Base-by-base conservation (phyloP, 148 eudicot genomes). In the Suaeda aralocaspica region DNA sequence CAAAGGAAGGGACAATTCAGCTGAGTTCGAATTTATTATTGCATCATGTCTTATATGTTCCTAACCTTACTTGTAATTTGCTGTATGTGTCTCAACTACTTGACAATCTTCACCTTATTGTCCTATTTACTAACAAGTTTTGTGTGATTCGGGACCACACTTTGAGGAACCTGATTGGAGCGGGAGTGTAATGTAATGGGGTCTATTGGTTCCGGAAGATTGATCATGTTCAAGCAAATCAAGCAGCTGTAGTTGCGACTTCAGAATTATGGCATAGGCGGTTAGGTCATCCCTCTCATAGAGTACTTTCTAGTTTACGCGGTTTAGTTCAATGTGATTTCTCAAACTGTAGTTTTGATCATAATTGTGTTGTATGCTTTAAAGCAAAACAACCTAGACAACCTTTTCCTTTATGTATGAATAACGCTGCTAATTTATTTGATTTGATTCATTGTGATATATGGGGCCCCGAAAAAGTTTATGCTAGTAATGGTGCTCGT, bases 151-250 rank as follows among this genome's bases (percentile, higher is more conserved):
- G 26, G 61, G 61, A 29, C 34, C 33, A 0, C 16, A 57, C 0
- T 26, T 25, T 15, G 61, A 57, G 61, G 61, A 57, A 57, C 61
- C 34, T 57, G 34, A 57, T 57, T 57, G 61, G 34, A 26, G 61
- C 61, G 34, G 61, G 33, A 18, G 34, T 9, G 61, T 29, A 9
- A 19, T 28, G 33, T 57, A 57, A 29, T 29, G 61, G 61, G 61
- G 61, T 26, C 61, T 57, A 57, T 57, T 0, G 1, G 1, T 26
- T 22, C 2, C 30, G 12, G 9, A 29, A 2, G 30, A 8, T 24
- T 55, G 15, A 5, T 25, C 4, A 5, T 57, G 3, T 15, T 10
- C 18, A 57, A 28, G 61, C 19, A 10, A 25, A 57, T 15, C 25
- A 8, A 4, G 8, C 34, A 25, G 31, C 10, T 10, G 61, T 28